Percentiles rank a stretch among this genome's conserved stretches.
phyloP scores from a whole-genome alignment of 306 rosid genomes.

The Vigna trinervia region DNA sequence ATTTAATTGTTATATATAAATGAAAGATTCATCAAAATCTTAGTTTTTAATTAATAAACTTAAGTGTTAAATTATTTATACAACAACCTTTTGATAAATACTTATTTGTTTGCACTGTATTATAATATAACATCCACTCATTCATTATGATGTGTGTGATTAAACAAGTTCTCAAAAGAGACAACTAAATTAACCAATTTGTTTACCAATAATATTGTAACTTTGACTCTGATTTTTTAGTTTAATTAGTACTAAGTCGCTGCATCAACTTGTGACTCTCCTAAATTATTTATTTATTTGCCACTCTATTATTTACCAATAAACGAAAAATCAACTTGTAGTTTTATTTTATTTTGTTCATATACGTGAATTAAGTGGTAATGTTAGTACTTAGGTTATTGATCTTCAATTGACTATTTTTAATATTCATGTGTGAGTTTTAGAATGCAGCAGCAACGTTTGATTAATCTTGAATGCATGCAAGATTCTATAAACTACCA shows the following conservation, averaged over 20 bases:
- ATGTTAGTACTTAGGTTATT: not conserved
- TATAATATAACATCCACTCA: not conserved
- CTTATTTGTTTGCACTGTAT: not conserved
- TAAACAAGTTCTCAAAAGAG: not conserved
- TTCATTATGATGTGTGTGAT: not conserved
- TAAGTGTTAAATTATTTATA: not conserved
- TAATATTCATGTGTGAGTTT: constrained; percentile 1
- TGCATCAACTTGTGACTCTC: not conserved
- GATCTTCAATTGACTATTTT: not conserved
- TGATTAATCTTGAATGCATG: constrained; percentile 7
- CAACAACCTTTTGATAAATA: not conserved
- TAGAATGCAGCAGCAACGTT: constrained; percentile 26
- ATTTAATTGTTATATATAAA: too few relatives aligned
- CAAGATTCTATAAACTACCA: not conserved
- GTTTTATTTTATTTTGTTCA: not conserved
- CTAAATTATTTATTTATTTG: not conserved
- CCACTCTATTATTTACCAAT: not conserved
- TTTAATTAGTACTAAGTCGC: not conserved
- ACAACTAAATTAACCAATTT: not conserved
- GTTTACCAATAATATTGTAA: not conserved
- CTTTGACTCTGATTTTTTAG: constrained; percentile 1
- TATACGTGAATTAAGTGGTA: constrained; percentile 1
- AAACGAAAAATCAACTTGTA: not conserved
- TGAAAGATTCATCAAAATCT: too few relatives aligned
- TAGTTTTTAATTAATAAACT: too few relatives aligned